Conservation (phyloP, 352 stramenopile genomes). For the Phytopythium cucurbitacearum region DNA sequence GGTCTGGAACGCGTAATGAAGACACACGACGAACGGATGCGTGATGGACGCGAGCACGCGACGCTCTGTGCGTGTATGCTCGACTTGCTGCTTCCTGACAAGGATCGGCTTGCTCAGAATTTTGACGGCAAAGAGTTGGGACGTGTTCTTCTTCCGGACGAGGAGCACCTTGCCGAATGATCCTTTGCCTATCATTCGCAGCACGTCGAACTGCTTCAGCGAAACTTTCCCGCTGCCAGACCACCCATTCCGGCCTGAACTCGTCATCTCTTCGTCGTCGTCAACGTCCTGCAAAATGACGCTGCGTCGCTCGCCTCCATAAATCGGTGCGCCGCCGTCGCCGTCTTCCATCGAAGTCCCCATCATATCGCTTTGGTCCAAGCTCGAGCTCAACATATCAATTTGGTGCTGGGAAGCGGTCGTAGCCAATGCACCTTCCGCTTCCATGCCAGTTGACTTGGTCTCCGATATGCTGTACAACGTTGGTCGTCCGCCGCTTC, state of each 20-base stretch:
- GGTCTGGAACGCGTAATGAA: conserved; percentile 89
- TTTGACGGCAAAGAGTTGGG: conserved; percentile 80
- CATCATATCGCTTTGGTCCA: conserved; percentile 36
- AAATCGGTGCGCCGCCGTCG: neutral
- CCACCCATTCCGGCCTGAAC: conserved; percentile 7
- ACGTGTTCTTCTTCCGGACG: conserved; percentile 75
- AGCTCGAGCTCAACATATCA: conserved; percentile 41
- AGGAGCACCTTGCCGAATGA: conserved; percentile 92
- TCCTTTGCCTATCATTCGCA: conserved; percentile 91
- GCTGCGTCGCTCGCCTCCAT: conserved; percentile 30
- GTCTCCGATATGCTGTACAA: conserved; percentile 56
- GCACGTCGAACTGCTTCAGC: conserved; percentile 85
- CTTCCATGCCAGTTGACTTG: conserved; percentile 27
- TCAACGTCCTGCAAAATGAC: conserved; percentile 70
- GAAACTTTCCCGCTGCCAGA: conserved; percentile 48
- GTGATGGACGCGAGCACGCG: conserved; percentile 76
- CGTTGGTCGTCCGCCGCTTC: conserved; percentile 16
- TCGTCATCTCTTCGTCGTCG: conserved; percentile 33
- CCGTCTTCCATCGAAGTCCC: conserved; percentile 10
- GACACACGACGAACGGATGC: conserved; percentile 86
- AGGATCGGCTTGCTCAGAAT: conserved; percentile 78
- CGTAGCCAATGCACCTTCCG: conserved; percentile 2
- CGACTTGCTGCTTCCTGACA: conserved; percentile 80
- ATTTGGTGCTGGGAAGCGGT: conserved; percentile 22
- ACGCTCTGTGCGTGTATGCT: conserved; percentile 80